phyloP scores from a whole-genome alignment of 1,139 yeast species.

The Hyphopichia burtonii region DNA sequence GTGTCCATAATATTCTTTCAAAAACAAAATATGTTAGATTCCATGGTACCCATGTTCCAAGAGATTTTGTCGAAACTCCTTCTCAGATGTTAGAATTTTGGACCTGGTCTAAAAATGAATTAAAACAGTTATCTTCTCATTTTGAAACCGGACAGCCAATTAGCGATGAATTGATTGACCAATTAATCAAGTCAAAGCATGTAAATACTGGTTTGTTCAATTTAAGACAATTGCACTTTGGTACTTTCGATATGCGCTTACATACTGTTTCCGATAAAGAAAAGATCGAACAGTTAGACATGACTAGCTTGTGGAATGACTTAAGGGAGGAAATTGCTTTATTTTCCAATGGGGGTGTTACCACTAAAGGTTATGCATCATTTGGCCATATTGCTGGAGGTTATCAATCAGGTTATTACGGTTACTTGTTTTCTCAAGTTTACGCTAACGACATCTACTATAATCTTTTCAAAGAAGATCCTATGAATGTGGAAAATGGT shows the following conservation, averaged over 20 bases:
- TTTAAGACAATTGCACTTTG: slow-evolving; percentile 75
- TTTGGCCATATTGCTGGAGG: slow-evolving; percentile 86
- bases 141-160: slow-evolving; percentile 61
- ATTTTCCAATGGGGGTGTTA: slow-evolving; percentile 52
- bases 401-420: slow-evolving; percentile 83
- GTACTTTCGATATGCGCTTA: slow-evolving; percentile 69
- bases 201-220: slow-evolving; percentile 72
- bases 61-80: slow-evolving; percentile 90
- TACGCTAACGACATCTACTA: slow-evolving; percentile 83
- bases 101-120: slow-evolving; percentile 73
- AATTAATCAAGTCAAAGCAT: slow-evolving; percentile 65
- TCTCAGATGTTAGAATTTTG: slow-evolving; percentile 88
- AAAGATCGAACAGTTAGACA: slow-evolving; percentile 42
- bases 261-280: slow-evolving; percentile 52
- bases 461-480: slow-evolving; percentile 65
- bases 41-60: slow-evolving; percentile 72
- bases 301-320: slow-evolving; percentile 60
- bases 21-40: slow-evolving; percentile 63
- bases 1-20: slow-evolving; percentile 76
- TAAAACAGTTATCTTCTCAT: slow-evolving; percentile 62
- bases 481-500: slow-evolving; percentile 64
- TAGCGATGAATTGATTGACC: slow-evolving; percentile 56
- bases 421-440: slow-evolving; percentile 82
- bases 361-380: slow-evolving; percentile 67
- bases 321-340: slow-evolving; percentile 59